Conservation (phyloP, 1,284 basidiomycete species). For the Irpex rosettiformis region DNA sequence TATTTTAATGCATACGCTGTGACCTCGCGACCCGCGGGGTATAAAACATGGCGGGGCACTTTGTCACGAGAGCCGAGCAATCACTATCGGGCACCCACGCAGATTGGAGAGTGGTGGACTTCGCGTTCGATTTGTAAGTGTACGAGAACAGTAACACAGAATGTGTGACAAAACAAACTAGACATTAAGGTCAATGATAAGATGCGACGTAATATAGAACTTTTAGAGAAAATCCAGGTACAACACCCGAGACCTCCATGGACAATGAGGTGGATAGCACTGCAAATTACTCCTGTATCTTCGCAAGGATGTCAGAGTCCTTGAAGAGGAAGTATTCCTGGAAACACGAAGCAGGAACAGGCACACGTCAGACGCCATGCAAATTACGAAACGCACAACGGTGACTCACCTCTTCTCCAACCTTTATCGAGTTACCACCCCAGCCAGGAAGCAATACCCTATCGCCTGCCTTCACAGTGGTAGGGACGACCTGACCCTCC, state of each 20-base stretch:
- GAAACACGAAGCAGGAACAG: slow-evolving; percentile 1
- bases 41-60: neutral
- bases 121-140: slow-evolving; percentile 6
- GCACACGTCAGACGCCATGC: slow-evolving; percentile 5
- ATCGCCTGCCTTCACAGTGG: slow-evolving; percentile 85
- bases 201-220: slow-evolving; percentile 27
- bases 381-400: neutral
- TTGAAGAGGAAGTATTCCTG: slow-evolving; percentile 96
- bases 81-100: neutral
- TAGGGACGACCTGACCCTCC: slow-evolving; percentile 78
- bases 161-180: slow-evolving; percentile 8
- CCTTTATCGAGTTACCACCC: slow-evolving; percentile 95
- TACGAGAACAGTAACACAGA: slow-evolving; percentile 10
- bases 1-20: no score
- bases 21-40: neutral
- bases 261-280: neutral
- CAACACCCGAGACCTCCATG: slow-evolving; percentile 1
- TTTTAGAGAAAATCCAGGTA: slow-evolving; percentile 18
- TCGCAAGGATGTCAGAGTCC: slow-evolving; percentile 94
- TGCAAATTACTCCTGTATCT: slow-evolving; percentile 83
- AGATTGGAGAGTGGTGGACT: slow-evolving; percentile 6
- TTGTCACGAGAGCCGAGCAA: neutral
- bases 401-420: slow-evolving; percentile 87
- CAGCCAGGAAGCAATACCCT: slow-evolving; percentile 92
- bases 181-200: slow-evolving; percentile 27